These are phyloP conservation scores for Lablab purpureus DNA, from an alignment of 306 rosid species.

Conservation along the genomic window DNA sequence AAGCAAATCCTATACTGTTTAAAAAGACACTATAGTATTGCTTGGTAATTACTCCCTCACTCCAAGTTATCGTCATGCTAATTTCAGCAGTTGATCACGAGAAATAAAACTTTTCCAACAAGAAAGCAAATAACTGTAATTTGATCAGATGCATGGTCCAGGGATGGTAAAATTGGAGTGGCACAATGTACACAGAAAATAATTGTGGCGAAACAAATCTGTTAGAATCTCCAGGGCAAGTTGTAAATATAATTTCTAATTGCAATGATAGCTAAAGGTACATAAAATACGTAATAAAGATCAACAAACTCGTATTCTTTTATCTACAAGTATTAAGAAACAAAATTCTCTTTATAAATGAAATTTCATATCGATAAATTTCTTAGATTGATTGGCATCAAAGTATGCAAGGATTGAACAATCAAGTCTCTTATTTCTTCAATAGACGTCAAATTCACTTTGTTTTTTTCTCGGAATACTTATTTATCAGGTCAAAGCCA, in stretches of 20 bases:
- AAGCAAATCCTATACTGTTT: background rate
- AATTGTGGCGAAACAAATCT: conserved; percentile 1
- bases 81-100: background rate
- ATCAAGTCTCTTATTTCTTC: conserved; percentile 23
- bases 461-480: background rate
- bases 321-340: background rate
- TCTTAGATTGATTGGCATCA: conserved; percentile 1
- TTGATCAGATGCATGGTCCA: background rate
- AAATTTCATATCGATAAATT: conserved; percentile 4
- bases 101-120: conserved; percentile 9
- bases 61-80: conserved; percentile 4
- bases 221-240: background rate
- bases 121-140: background rate
- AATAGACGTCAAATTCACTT: background rate
- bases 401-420: conserved; percentile 33
- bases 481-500: conserved; percentile 17
- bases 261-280: background rate
- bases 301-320: background rate
- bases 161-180: conserved; percentile 7
- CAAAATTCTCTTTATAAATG: background rate
- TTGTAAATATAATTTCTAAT: background rate
- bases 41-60: background rate
- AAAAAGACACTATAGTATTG: background rate
- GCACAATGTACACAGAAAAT: background rate
- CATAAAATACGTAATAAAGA: background rate